Conservation (phyloP, 257 asterid species). For the Capsicum baccatum region DNA sequence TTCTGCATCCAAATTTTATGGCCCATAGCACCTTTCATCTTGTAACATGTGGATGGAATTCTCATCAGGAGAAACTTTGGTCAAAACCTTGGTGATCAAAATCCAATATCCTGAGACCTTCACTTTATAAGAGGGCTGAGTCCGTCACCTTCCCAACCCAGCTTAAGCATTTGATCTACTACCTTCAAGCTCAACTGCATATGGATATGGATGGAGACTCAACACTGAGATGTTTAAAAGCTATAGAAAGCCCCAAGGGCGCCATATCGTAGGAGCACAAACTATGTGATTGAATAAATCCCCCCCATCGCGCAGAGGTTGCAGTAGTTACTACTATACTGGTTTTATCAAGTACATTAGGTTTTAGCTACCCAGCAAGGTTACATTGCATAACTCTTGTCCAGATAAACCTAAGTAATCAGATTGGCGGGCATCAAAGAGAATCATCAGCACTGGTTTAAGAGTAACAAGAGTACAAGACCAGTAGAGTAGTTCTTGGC, state of each 20-base stretch:
- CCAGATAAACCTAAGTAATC: neutral
- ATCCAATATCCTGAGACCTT: slow-evolving; percentile 33
- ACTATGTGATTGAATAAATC: neutral
- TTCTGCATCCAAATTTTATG: neutral
- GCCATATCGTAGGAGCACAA: neutral
- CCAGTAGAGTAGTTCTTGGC: neutral
- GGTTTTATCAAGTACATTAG: neutral
- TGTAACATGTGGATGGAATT: neutral
- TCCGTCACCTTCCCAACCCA: slow-evolving; percentile 99
- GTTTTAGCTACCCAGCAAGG: neutral
- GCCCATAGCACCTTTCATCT: slow-evolving; percentile 15
- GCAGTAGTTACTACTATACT: neutral
- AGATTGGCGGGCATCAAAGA: neutral
- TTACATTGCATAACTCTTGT: neutral
- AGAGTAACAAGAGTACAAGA: neutral
- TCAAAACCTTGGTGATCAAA: slow-evolving; percentile 13
- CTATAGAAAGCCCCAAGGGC: neutral
- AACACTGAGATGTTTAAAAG: slow-evolving; percentile 18
- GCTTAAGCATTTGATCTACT: slow-evolving; percentile 95
- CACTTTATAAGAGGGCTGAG: slow-evolving; percentile 77
- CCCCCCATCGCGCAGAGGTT: neutral
- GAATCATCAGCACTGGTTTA: neutral
- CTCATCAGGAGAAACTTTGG: slow-evolving; percentile 29
- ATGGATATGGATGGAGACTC: slow-evolving; percentile 27
- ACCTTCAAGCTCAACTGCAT: slow-evolving; percentile 97